Percentiles rank a stretch among this genome's conserved stretches.
phyloP scores from a whole-genome alignment of 148 eudicot species.

The Camellia lanceoleosa region DNA sequence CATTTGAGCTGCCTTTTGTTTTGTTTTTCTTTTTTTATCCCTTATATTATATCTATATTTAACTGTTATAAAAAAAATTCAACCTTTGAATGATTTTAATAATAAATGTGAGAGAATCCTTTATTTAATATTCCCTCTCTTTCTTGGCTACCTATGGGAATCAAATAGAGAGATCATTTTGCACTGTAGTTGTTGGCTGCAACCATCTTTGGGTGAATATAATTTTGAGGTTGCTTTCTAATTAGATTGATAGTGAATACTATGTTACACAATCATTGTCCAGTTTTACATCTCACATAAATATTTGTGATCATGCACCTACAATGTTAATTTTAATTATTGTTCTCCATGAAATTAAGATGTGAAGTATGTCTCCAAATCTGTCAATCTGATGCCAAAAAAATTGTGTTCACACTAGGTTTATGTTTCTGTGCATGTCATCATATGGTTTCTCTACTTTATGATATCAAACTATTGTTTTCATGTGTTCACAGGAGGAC shows the following conservation, averaged over 20 bases:
- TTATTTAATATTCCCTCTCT: neutral
- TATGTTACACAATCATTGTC: too few relatives aligned
- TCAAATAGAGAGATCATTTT: neutral
- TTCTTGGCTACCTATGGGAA: neutral
- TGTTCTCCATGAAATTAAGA: neutral
- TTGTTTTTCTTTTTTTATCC: too few relatives aligned
- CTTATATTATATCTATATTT: neutral
- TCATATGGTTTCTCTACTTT: neutral
- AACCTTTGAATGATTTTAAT: neutral
- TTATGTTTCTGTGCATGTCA: neutral
- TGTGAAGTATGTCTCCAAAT: neutral
- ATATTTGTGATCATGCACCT: neutral
- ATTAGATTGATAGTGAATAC: too few relatives aligned
- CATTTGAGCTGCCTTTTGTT: slow-evolving; percentile 3
- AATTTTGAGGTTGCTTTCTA: too few relatives aligned
- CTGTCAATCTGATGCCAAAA: slow-evolving; percentile 3
- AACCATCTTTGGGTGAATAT: too few relatives aligned
- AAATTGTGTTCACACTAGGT: neutral
- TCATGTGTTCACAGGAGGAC: slow-evolving; percentile 56
- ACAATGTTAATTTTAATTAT: neutral
- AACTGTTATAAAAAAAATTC: neutral
- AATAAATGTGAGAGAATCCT: neutral
- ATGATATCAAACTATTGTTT: neutral
- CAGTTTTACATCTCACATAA: neutral
- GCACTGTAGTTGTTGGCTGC: too few relatives aligned